Evolutionary conservation across 2,329 filamentous ascomycete species (phyloP), one percentile per base, ranked within the genome.

Genomic region (Ophiostoma sp.): DNA sequence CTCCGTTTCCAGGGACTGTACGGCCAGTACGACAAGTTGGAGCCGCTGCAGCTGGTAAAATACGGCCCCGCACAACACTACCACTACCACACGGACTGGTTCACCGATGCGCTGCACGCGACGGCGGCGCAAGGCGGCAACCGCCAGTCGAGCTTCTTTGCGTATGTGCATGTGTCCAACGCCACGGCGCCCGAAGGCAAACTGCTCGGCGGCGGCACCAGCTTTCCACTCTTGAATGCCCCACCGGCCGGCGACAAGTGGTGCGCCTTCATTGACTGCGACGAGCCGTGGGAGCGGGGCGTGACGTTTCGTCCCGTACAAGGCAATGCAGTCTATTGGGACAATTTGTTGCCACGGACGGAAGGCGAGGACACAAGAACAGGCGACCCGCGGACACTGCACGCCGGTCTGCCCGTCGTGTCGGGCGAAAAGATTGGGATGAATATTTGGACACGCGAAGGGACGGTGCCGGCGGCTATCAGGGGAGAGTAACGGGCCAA

Each of bases 21-120:
- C 3, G 48, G 1, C 15, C 31, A 2, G 12, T 42, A 25, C 28
- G 1, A 6, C 33, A 28, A 3, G 12, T 17, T 86, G 11, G 84
- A 86, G 78, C 84, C 85, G 0, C 77, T 87, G 15, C 85, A 86
- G 77, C 82, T 86, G 3, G 85, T 86, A 71, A 82, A 82, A 75
- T 87, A 87, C 76, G 82, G 78, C 42, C 74, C 77, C 12, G 83
- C 83, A 17, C 83, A 85, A 76, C 83, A 81, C 72, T 86, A 85
- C 78, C 83, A 85, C 76, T 85, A 83, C 77, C 85, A 87, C 79
- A 85, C 84, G 3, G 85, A 87, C 79, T 87, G 85, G 85, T 86
- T 85, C 79, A 82, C 82, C 3, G 81, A 83, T 6, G 48, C 78
- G 2, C 72, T 72, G 8, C 81, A 84, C 61, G 80, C 82, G n/a